Evolutionary conservation across 2,329 filamentous ascomycete species (phyloP), one percentile per base, ranked within the genome.

Genomic region (Trichoderma asperellum): DNA sequence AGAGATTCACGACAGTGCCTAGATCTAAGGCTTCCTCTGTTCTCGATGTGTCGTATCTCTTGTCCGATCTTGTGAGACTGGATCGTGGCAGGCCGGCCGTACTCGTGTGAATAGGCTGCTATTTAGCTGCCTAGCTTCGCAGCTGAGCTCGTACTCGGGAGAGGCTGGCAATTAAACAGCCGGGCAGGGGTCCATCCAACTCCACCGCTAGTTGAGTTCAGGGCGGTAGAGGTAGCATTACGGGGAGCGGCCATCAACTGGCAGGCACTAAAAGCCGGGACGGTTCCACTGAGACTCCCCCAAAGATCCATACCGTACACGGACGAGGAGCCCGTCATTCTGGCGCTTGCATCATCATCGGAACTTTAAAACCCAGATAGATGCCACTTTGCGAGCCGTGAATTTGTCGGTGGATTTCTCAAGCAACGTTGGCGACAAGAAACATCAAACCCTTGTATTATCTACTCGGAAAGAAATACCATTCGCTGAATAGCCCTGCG

Each of bases 281-380:
- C n/a, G 57, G 56, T 43, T 68, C 65, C 65, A 68, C 65, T 68
- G 53, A 61, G 43, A 55, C 56, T 58, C 65, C 53, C 56, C 65
- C 57, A 68, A 68, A 57, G 64, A 68, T 55, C 60, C 60, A 53
- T 37, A 11, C n/a, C 18, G 47, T 35, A 57, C 49, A 35, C 35
- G 55, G 32, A 35, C 18, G n/a, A 24, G 47, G 11, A 49, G 47
- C 21, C 55, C 55, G 40, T 21, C 59, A 49, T 62, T 32, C 59
- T 35, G 29, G 57, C 58, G 60, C 29, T 57, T 63, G 66, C 66
- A 63, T 68, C 58, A 61, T 68, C 66, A 68, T 68, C 35, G 27
- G 56, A 62, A 55, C 37, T 59, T 43, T 58, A 67, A 49, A 59
- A 49, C 16, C 27, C 35, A 52, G 29, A 27, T 21, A 35, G 21